Evolutionary conservation across 768 basidiomycete genomes (phyloP).

Genomic region (Atractiella rhizophila): DNA sequence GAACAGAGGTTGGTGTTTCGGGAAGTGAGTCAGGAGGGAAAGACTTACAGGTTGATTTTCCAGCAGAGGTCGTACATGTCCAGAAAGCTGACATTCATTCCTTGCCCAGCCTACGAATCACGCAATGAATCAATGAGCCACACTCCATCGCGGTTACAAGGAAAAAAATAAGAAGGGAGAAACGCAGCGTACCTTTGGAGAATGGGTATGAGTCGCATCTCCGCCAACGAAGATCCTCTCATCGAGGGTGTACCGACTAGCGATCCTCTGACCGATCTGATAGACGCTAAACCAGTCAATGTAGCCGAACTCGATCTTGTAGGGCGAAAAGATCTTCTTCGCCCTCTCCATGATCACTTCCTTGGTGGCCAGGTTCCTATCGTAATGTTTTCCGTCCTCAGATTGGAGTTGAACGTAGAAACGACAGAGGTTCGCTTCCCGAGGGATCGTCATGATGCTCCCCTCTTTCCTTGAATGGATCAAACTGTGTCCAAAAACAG

Average conservation of each 20-base stretch:
- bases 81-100: too few relatives aligned
- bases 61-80: conserved; percentile 17
- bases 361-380: conserved; percentile 12
- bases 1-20: too few relatives aligned
- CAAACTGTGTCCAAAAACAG: conserved; percentile 37
- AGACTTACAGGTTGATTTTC: conserved; percentile 20
- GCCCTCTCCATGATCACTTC: conserved; percentile 16
- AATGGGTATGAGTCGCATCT: conserved; percentile 17
- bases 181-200: too few relatives aligned
- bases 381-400: conserved; percentile 24
- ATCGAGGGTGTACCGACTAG: conserved; percentile 17
- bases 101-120: too few relatives aligned
- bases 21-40: too few relatives aligned
- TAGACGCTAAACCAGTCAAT: conserved; percentile 19
- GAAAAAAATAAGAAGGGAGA: too few relatives aligned
- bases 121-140: too few relatives aligned
- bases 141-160: too few relatives aligned
- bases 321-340: conserved; percentile 17
- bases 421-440: conserved; percentile 19
- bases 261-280: conserved; percentile 19
- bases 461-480: conserved; percentile 38
- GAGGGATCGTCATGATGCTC: conserved; percentile 43
- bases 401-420: conserved; percentile 16
- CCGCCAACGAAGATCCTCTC: conserved; percentile 17
- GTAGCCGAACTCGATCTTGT: conserved; percentile 16